A percentile compares a stretch with the other conserved stretches of the same genome.
Evolutionary conservation across 331 rosid species (phyloP).

Genomic region (Stylosanthes scabra): DNA sequence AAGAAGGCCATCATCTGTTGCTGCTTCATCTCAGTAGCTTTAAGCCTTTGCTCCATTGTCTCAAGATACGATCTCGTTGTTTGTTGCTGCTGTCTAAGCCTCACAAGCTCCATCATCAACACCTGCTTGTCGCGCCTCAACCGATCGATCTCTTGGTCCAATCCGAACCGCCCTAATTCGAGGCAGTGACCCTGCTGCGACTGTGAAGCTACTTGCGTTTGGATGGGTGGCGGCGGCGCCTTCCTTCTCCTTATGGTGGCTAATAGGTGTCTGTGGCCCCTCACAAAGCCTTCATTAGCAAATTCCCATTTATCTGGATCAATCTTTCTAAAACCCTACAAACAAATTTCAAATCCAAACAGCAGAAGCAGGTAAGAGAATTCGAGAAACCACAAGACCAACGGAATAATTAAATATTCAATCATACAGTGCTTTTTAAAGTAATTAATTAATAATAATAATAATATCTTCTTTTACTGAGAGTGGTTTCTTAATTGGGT

Average conservation of each 20-base stretch:
- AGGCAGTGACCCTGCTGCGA: constrained; percentile 55
- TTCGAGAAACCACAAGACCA: constrained; percentile 24
- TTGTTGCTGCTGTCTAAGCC: constrained; percentile 71
- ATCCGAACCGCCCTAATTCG: constrained; percentile 71
- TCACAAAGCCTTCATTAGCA: constrained; percentile 74
- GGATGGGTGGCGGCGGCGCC: constrained; percentile 46
- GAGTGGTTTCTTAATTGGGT: too few species aligned
- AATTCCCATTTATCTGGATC: constrained; percentile 87
- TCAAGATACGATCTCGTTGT: constrained; percentile 47
- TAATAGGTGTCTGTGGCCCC: constrained; percentile 68
- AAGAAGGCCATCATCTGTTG: constrained; percentile 67
- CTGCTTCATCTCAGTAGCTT: constrained; percentile 61
- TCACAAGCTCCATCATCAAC: constrained; percentile 67
- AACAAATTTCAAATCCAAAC: not conserved
- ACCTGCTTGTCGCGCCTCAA: constrained; percentile 71
- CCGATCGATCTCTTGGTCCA: constrained; percentile 57
- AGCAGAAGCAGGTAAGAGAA: constrained; percentile 8
- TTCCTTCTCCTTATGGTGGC: constrained; percentile 68
- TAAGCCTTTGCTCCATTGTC: constrained; percentile 58
- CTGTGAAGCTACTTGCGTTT: constrained; percentile 36
- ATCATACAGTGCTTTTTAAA: not conserved
- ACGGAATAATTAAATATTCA: constrained; percentile 18
- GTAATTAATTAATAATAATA: too few species aligned
- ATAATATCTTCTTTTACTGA: too few species aligned
- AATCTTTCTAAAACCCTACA: constrained; percentile 82